Percentiles rank a stretch among this genome's conserved stretches.
phyloP scores from a whole-genome alignment of 192 early-diverging fungal genomes.

The Dispira simplex region DNA sequence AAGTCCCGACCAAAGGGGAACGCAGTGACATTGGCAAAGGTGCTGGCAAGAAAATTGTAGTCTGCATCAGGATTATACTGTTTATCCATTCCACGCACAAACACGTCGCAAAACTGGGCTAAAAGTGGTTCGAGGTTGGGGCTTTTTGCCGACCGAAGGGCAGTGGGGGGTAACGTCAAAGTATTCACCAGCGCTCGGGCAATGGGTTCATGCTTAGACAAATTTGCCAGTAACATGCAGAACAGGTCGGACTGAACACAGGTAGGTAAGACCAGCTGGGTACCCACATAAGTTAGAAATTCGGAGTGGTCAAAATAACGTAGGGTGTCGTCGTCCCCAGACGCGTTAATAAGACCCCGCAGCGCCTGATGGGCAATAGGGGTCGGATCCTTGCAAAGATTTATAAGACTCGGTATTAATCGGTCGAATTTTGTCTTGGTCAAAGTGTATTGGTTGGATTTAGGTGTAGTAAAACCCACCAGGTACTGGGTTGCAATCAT shows the following conservation, averaged over 20 bases:
- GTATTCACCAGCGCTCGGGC: slow-evolving; percentile 35
- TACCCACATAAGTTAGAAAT: slow-evolving; percentile 50
- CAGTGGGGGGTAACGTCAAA: slow-evolving; percentile 10
- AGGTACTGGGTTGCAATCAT: slow-evolving; percentile 66
- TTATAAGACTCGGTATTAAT: slow-evolving; percentile 48
- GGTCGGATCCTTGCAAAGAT: slow-evolving; percentile 37
- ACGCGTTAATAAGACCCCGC: slow-evolving; percentile 70
- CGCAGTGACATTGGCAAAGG: slow-evolving; percentile 77
- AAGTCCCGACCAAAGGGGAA: slow-evolving; percentile 14
- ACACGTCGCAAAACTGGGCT: slow-evolving; percentile 80
- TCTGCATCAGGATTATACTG: slow-evolving; percentile 66
- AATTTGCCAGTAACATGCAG: slow-evolving; percentile 82
- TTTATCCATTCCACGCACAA: slow-evolving; percentile 65
- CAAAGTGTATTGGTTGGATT: slow-evolving; percentile 39
- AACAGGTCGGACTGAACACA: slow-evolving; percentile 56
- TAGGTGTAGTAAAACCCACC: slow-evolving; percentile 43
- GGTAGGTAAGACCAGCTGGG: slow-evolving; percentile 52
- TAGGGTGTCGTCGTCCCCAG: slow-evolving; percentile 43
- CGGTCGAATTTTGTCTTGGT: slow-evolving; percentile 42
- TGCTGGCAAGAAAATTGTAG: slow-evolving; percentile 76
- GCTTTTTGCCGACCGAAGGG: slow-evolving; percentile 15
- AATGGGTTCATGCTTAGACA: slow-evolving; percentile 54
- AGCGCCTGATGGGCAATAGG: slow-evolving; percentile 71
- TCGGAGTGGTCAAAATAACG: slow-evolving; percentile 48
- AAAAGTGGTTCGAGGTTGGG: slow-evolving; percentile 29